Conservation (phyloP, 192 early-diverging fungal species). For the Coemansia sp. region DNA sequence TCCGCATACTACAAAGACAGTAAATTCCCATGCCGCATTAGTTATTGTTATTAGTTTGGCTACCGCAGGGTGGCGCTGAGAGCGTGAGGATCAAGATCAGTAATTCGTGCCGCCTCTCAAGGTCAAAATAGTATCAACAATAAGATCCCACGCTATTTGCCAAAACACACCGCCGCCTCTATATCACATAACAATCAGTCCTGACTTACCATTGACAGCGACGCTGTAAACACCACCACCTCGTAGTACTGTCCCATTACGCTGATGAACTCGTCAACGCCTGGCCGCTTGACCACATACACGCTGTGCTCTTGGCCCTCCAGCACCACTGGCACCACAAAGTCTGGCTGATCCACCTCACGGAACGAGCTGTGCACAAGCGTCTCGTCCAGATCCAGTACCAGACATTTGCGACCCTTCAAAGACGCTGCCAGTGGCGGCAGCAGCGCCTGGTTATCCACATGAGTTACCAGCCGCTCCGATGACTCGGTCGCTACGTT, state of each 20-base stretch:
- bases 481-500: slow-evolving; percentile 49
- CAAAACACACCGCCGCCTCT: background rate
- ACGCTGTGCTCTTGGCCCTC: slow-evolving; percentile 90
- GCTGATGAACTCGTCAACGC: slow-evolving; percentile 91
- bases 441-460: slow-evolving; percentile 56
- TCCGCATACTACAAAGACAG: slow-evolving; percentile 82
- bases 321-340: slow-evolving; percentile 89
- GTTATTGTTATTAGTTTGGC: background rate
- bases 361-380: slow-evolving; percentile 94
- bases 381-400: slow-evolving; percentile 97
- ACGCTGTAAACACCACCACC: slow-evolving; percentile 94
- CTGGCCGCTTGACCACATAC: slow-evolving; percentile 94
- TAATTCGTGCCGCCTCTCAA: no score
- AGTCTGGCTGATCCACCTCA: slow-evolving; percentile 78
- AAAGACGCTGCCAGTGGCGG: slow-evolving; percentile 69
- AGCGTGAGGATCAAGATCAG: no score
- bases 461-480: slow-evolving; percentile 49
- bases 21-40: background rate
- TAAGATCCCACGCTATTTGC: background rate
- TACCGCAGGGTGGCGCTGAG: no score
- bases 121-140: background rate
- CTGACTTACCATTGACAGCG: slow-evolving; percentile 70
- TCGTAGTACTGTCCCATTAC: slow-evolving; percentile 86
- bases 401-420: slow-evolving; percentile 82
- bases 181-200: background rate